Conservation (phyloP, 768 basidiomycete genomes). For the Pisolithus tinctorius region DNA sequence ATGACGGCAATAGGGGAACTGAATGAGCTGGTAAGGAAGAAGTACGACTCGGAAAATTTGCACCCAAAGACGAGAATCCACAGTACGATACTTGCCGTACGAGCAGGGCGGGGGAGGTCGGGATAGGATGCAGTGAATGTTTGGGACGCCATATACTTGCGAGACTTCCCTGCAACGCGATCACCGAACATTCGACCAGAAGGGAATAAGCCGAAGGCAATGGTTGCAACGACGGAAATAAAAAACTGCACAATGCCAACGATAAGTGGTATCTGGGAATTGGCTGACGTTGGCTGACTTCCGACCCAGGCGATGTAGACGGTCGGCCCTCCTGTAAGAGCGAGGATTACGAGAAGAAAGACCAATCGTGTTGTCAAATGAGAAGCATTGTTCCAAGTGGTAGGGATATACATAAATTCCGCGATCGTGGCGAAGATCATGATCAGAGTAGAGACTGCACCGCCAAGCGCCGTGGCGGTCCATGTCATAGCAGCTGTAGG, state of each 20-base stretch:
- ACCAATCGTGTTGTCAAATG: constrained; percentile 91
- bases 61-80: constrained; percentile 95
- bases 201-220: constrained; percentile 83
- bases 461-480: constrained; percentile 94
- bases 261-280: constrained; percentile 75
- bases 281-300: constrained; percentile 41
- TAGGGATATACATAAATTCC: constrained; percentile 96
- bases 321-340: constrained; percentile 87
- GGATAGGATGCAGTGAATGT: constrained; percentile 99
- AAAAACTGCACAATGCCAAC: constrained; percentile 92
- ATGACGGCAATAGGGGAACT: constrained; percentile 93
- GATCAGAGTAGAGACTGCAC: constrained; percentile 87
- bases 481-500: constrained; percentile 90
- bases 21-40: constrained; percentile 97
- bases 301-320: constrained; percentile 89
- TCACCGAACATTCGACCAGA: constrained; percentile 99
- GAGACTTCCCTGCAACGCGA: constrained; percentile 92
- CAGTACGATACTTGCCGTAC: constrained; percentile 75
- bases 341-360: constrained; percentile 89
- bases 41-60: constrained; percentile 96
- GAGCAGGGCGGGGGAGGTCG: constrained; percentile 58
- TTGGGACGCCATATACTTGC: constrained; percentile 98
- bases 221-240: constrained; percentile 75
- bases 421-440: constrained; percentile 91
- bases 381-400: constrained; percentile 98